These are phyloP conservation scores for Juglanconis oblonga DNA, from an alignment of 2,329 filamentous ascomycete species.

Conservation along the genomic window DNA sequence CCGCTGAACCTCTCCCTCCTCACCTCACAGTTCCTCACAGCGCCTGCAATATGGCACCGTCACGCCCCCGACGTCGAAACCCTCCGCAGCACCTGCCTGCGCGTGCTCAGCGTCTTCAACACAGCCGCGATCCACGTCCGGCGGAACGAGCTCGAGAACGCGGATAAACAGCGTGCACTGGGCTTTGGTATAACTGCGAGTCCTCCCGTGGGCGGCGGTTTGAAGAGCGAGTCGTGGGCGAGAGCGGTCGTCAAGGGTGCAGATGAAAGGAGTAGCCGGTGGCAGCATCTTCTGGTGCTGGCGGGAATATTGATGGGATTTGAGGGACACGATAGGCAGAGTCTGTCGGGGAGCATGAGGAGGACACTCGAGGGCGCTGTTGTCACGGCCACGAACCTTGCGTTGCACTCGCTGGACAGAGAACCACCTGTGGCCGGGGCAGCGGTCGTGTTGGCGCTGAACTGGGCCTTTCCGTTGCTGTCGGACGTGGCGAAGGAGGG, in stretches of 20 bases:
- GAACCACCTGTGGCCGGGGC: constrained; percentile 39
- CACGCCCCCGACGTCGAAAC: constrained; percentile 54
- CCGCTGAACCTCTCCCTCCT: constrained; percentile 72
- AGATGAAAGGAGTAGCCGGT: constrained; percentile 61
- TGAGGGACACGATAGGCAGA: constrained; percentile 59
- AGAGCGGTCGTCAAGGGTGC: constrained; percentile 55
- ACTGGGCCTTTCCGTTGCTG: constrained; percentile 72
- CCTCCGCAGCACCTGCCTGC: constrained; percentile 56
- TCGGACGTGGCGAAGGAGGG: constrained; percentile 55
- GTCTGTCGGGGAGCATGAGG: constrained; percentile 62
- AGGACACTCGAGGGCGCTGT: constrained; percentile 70
- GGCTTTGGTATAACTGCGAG: constrained; percentile 14
- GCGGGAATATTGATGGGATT: constrained; percentile 77
- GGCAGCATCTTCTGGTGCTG: constrained; percentile 81
- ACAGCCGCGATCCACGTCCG: constrained; percentile 58
- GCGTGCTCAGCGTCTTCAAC: constrained; percentile 70
- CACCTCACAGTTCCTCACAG: constrained; percentile 68
- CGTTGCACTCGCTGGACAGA: constrained; percentile 49
- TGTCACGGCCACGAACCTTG: constrained; percentile 72
- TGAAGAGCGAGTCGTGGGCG: constrained; percentile 53
- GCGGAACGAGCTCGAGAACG: constrained; percentile 43
- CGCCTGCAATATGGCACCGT: constrained; percentile 66
- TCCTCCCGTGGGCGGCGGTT: constrained; percentile 36
- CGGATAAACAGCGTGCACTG: constrained; percentile 15
- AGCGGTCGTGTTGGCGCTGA: constrained; percentile 68